Base-by-base conservation (phyloP, 1,139 yeast genomes). In the Candida tetrigidarum region DNA sequence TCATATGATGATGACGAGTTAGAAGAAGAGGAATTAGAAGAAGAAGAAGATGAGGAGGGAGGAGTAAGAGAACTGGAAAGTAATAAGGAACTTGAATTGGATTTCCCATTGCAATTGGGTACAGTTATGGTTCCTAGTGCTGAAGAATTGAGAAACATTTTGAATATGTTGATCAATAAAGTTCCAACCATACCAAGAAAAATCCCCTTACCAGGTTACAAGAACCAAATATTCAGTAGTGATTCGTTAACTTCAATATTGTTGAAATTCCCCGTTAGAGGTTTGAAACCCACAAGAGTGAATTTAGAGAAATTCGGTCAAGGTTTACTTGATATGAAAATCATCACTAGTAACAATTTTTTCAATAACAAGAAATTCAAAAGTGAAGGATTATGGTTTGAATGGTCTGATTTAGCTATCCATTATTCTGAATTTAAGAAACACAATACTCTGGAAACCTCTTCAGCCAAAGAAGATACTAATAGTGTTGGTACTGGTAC, bases 351-450 rank as follows among this genome's bases (percentile, higher is more conserved):
- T 1, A 64, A 73, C 1, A 68, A 71, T 14, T 57, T 72, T 43
- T 60, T 74, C 37, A 59, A 69, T 33, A 63, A 64, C 19, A 64
- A 57, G 45, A 71, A 66, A 51, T 75, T 75, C 53, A 69, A 59
- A 44, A 69, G 76, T 50, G 78, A 72, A 49, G 71, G 70, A 2
- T 64, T 71, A 69, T 74, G 78, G 78, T 71, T 72, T 47, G 80
- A 74, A 51, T 74, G 79, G 79, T 59, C 76, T 2, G 76, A 70
- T 12, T 51, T 64, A 36, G 71, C 76, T 6, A 32, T 54, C 3
- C 58, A 46, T 29, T 55, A 60, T 4, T 56, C 66, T 6, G 53
- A 53, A 12, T 58, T 49, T 41, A 43, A 11, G 32, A 27, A 19
- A 27, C 19, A 3, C 5, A 15, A 19, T 14, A 16, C 20, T 7